phyloP scores from a whole-genome alignment of 768 basidiomycete genomes.

The Lanmaoa rubissima region DNA sequence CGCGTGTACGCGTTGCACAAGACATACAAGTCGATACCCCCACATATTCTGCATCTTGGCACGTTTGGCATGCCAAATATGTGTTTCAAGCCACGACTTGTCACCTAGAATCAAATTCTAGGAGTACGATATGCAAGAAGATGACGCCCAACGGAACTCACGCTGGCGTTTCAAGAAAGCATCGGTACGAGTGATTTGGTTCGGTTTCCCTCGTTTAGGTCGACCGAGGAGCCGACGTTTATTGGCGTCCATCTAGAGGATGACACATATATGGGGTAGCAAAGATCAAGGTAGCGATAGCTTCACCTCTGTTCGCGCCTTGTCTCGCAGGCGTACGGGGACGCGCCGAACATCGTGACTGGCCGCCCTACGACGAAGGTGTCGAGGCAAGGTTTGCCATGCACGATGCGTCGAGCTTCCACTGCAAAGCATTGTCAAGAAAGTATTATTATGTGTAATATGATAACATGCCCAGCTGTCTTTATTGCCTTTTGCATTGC shows the following conservation, averaged over 20 bases:
- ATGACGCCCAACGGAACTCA: slow-evolving; percentile 30
- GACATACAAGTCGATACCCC: slow-evolving; percentile 81
- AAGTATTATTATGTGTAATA: rapidly evolving
- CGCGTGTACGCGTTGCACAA: background rate
- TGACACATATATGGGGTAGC: slow-evolving; percentile 30
- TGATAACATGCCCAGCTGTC: slow-evolving; percentile 54
- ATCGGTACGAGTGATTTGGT: slow-evolving; percentile 55
- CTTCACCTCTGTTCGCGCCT: slow-evolving; percentile 78
- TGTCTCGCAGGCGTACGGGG: slow-evolving; percentile 76
- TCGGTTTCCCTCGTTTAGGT: slow-evolving; percentile 65
- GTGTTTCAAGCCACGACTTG: slow-evolving; percentile 94
- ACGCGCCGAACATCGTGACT: slow-evolving; percentile 93
- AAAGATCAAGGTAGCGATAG: background rate
- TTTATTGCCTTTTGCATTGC: slow-evolving; percentile 90
- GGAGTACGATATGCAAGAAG: background rate
- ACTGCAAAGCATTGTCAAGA: slow-evolving; percentile 36
- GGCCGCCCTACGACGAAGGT: slow-evolving; percentile 88
- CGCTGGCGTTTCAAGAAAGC: slow-evolving; percentile 72
- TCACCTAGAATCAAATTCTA: slow-evolving; percentile 47
- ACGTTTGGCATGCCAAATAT: slow-evolving; percentile 96
- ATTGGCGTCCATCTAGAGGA: slow-evolving; percentile 50
- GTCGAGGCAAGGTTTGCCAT: slow-evolving; percentile 92
- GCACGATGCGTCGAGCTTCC: slow-evolving; percentile 72
- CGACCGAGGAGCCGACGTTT: slow-evolving; percentile 42
- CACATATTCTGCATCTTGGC: slow-evolving; percentile 94